Percentiles rank a stretch among this genome's conserved stretches.
Conservation (phyloP, 306 rosid species). For the Quercus aquifolioides region DNA sequence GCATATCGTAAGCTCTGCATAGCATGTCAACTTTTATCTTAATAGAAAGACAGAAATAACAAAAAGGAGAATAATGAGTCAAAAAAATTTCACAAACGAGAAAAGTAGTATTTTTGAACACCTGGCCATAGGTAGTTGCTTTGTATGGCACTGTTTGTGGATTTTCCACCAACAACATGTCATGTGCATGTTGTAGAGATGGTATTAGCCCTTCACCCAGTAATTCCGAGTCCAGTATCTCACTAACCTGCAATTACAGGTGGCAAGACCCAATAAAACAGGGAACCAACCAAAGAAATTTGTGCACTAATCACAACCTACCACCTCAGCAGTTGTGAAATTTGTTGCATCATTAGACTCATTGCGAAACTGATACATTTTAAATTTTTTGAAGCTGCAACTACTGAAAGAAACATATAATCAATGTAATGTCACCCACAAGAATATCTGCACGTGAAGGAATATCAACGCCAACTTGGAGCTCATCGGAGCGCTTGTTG, state of each 20-base stretch:
- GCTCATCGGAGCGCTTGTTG: slow-evolving; percentile 91
- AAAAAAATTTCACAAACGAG: neutral
- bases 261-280: neutral
- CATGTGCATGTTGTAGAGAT: slow-evolving; percentile 85
- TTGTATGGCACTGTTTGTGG: slow-evolving; percentile 72
- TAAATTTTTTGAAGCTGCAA: no score
- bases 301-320: no score
- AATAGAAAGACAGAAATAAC: neutral
- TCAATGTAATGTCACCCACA: slow-evolving; percentile 41
- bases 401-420: no score
- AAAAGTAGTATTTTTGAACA: slow-evolving; percentile 18
- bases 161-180: slow-evolving; percentile 64
- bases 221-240: slow-evolving; percentile 88
- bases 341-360: no score
- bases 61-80: neutral
- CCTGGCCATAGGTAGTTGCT: slow-evolving; percentile 89
- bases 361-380: no score
- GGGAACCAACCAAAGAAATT: neutral
- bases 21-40: neutral
- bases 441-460: slow-evolving; percentile 68
- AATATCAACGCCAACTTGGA: slow-evolving; percentile 58
- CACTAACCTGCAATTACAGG: slow-evolving; percentile 66
- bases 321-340: no score
- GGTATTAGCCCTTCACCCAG: slow-evolving; percentile 98
- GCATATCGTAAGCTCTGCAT: neutral